Evolutionary conservation across 179 eudicot genomes (phyloP).

Genomic region (Silene coronaria): DNA sequence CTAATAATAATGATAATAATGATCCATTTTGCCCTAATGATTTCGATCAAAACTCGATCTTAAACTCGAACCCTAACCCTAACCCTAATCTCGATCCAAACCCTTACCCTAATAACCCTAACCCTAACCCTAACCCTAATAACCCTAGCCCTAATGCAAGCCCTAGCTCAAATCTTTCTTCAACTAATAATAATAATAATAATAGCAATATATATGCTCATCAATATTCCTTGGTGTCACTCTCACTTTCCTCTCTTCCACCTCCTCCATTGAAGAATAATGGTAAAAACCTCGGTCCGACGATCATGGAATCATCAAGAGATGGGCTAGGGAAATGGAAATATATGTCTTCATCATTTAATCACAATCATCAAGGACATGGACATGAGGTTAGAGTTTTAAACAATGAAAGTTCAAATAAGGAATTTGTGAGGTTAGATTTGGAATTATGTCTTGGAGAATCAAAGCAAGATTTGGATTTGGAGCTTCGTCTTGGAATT

Average conservation of each 20-base stretch:
- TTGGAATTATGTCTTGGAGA: conserved; percentile 43
- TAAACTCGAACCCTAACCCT: conserved; percentile 22
- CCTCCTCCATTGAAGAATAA: conserved; percentile 11
- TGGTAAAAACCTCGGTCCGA: conserved; percentile 14
- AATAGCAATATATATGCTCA: conserved; percentile 22
- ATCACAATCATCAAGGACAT: neutral
- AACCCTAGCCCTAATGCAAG: conserved; percentile 23
- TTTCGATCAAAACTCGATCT: conserved; percentile 7
- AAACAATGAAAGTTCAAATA: conserved; percentile 22
- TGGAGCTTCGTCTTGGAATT: conserved; percentile 77
- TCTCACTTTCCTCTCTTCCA: conserved; percentile 31
- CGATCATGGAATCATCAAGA: conserved; percentile 1
- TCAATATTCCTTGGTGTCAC: conserved; percentile 39
- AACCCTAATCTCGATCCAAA: too few species aligned
- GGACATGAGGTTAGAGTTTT: conserved; percentile 32
- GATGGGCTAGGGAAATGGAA: conserved; percentile 14
- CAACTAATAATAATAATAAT: conserved; percentile 19
- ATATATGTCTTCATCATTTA: conserved; percentile 14
- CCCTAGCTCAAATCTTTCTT: neutral
- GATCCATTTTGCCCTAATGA: neutral
- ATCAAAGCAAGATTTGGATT: conserved; percentile 60
- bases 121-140: conserved; percentile 30
- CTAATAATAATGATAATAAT: conserved; percentile 11
- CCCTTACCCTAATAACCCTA: too few species aligned
- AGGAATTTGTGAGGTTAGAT: conserved; percentile 35